Evolutionary conservation across 2,329 filamentous ascomycete species (phyloP), one percentile per base, ranked within the genome.

Genomic region (Cadophora sp.): DNA sequence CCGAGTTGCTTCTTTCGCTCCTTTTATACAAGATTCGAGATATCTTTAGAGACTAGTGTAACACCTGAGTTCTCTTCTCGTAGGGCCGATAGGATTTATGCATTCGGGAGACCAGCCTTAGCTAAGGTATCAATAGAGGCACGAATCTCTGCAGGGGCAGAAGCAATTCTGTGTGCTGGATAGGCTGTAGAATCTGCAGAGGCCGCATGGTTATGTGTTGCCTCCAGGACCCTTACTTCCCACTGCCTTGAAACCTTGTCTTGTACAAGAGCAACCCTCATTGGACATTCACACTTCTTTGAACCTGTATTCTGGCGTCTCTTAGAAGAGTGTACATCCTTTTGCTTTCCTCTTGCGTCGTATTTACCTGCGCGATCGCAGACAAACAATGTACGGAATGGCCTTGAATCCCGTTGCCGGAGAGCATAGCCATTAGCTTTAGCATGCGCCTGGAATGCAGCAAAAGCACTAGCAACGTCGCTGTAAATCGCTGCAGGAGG

Each of bases 341-440:
- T 48, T 48, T 48, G 7, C 19, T 48, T 48, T 9, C 43, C 43
- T 22, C 7, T 48, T 48, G 22, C 22, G 43, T 48, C 19, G 7
- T 60, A 46, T 43, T 26, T 46, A 26, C 34, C 12, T 24, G 3
- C 29, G n/a, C 29, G 29, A 37, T 56, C 19, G 29, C 19, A 56
- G 19, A 56, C 19, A 29, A 37, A 56, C 37, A 56, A 56, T 56
- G 7, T 29, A 37, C 19, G 29, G 19, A 31, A 56, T 22, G 9
- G 29, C 24, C n/a, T 31, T 5, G 4, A 46, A 29, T 60, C 12
- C 19, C 14, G 12, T n/a, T 26, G 1, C 16, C 19, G 26, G n/a
- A 60, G 22, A n/a, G 34, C 34, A 46, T 60, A 60, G 11, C 34
- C 24, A 46, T 60, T 60, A 46, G 37, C 34, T 60, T 26, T 40